Conservation (phyloP, 768 basidiomycete genomes). For the Symmetrospora coprosmae region DNA sequence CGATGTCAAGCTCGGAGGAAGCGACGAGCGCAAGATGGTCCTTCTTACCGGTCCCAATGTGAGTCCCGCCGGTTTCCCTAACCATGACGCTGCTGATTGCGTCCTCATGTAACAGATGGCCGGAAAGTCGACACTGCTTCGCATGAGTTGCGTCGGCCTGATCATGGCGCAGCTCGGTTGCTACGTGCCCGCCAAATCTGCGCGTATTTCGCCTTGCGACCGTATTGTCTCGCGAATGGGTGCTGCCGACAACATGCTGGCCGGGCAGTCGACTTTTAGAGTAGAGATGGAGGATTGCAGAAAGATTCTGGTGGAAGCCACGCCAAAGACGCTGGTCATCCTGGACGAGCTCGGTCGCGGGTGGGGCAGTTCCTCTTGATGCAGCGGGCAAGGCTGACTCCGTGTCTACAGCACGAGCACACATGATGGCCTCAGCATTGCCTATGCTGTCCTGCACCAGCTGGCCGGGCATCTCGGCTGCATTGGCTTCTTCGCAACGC, state of each 20-base stretch:
- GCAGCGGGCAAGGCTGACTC: conserved; percentile 39
- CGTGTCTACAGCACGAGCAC: conserved; percentile 92
- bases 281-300: conserved; percentile 78
- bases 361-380: background rate
- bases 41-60: conserved; percentile 62
- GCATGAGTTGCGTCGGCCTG: conserved; percentile 90
- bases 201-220: conserved; percentile 76
- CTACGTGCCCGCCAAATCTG: conserved; percentile 72
- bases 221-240: conserved; percentile 93
- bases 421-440: conserved; percentile 97
- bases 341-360: conserved; percentile 49
- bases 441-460: conserved; percentile 83
- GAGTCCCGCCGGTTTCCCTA: background rate
- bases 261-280: conserved; percentile 59
- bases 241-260: conserved; percentile 43
- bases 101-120: conserved; percentile 30
- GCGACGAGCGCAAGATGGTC: conserved; percentile 53
- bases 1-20: conserved; percentile 68
- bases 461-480: conserved; percentile 84
- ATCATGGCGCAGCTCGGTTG: conserved; percentile 84
- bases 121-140: conserved; percentile 50
- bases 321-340: conserved; percentile 84
- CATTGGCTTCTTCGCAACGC: conserved; percentile 90
- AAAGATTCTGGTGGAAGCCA: conserved; percentile 50
- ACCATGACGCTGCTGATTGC: background rate